Evolutionary conservation across 1,139 yeast species (phyloP), one percentile per base, ranked within the genome.

Genomic region (Candida mesenterica): DNA sequence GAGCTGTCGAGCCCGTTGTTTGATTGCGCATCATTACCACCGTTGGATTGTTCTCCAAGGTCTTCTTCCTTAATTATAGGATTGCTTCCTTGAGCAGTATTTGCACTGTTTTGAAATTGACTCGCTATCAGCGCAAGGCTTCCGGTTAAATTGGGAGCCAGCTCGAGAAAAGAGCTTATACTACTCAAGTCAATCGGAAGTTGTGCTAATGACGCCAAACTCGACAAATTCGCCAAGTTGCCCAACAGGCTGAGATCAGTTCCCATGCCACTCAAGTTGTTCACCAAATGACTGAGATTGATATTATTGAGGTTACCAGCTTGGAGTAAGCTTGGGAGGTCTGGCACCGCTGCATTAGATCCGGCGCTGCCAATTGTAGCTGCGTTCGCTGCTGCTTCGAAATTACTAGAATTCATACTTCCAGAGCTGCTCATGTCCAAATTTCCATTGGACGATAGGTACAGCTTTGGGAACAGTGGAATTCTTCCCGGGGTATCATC

Each of bases 261-360:
- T 8, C 53, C 53, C 19, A 61, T 38, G 5, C 68, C 70, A 22
- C 70, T 58, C 24, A 70, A 50, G 40, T 67, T 68, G 45, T 70
- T 66, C 16, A 70, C 73, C 44, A 70, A 59, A 39, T 68, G 75
- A 38, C 74, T 65, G 35, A 70, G 46, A 44, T 68, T 70, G 42
- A 70, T 52, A 44, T 69, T 70, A 43, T 70, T 69, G 41, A 70
- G 53, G 45, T 68, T 68, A 3, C 75, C 76, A 2, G 75, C 75
- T 39, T 59, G 59, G 17, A 70, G 50, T 13, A 68, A 47, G 12
- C 29, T 25, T 10, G 22, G 15, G 13, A 12, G 15, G 12, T 16
- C 24, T 7, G 12, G n/a, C n/a, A 13, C 14, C 12, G 26, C 24
- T 15, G 37, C 28, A n/a, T n/a, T n/a, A n/a, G n/a, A n/a, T n/a